Percentiles rank a stretch among this genome's conserved stretches.
phyloP scores from a whole-genome alignment of 768 basidiomycete species.

The Dacryopinax spathularia region DNA sequence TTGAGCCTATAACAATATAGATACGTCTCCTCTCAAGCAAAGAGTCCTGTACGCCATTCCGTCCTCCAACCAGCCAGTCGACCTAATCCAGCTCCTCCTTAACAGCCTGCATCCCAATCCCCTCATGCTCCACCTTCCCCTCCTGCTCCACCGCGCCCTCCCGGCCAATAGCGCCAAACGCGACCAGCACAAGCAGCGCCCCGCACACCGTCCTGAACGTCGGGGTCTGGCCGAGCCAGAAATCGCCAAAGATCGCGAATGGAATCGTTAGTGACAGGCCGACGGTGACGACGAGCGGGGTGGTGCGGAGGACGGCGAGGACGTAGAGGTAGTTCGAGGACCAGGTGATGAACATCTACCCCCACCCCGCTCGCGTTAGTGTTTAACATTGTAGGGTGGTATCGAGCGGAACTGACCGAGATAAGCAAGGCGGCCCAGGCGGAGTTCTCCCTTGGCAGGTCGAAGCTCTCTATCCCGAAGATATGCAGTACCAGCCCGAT shows the following conservation, averaged over 20 bases:
- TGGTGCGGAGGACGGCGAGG: conserved; percentile 90
- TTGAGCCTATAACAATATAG: too few relatives aligned
- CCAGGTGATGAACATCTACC: conserved; percentile 68
- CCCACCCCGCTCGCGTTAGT: not conserved
- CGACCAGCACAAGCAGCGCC: conserved; percentile 57
- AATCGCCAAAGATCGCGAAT: conserved; percentile 72
- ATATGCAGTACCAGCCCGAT: conserved; percentile 63
- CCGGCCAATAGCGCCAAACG: conserved; percentile 59
- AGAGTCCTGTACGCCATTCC: too few relatives aligned
- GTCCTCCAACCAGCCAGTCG: too few relatives aligned
- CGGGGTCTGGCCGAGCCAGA: conserved; percentile 44
- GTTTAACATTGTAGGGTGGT: not conserved
- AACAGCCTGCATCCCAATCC: not conserved
- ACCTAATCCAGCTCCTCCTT: not conserved
- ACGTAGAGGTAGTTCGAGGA: conserved; percentile 78
- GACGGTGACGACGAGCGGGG: conserved; percentile 82
- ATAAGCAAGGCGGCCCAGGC: conserved; percentile 37
- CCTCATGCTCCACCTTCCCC: not conserved
- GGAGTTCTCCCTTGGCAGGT: conserved; percentile 43
- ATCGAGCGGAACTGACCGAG: conserved; percentile 34
- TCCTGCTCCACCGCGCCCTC: not conserved
- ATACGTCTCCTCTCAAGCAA: too few relatives aligned
- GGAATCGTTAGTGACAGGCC: conserved; percentile 91
- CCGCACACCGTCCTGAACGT: conserved; percentile 52
- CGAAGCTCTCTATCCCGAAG: conserved; percentile 56